These are phyloP conservation scores for Calonectria henricotiae DNA, from an alignment of 2,329 filamentous ascomycete genomes.

Conservation along the genomic window DNA sequence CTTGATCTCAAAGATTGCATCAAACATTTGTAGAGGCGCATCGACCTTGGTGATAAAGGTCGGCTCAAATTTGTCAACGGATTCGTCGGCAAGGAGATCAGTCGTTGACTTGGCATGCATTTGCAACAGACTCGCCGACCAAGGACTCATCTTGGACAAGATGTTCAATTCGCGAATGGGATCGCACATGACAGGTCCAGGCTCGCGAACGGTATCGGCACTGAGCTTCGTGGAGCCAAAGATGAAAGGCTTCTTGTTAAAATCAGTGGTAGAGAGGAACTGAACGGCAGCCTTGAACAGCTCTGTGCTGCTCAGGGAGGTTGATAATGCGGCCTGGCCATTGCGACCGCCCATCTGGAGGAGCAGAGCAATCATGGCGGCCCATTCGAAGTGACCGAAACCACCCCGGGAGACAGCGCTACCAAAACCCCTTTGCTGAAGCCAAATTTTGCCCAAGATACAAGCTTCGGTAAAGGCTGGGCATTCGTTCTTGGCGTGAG, in stretches of 20 bases:
- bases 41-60: slow-evolving; percentile 82
- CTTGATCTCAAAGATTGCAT: slow-evolving; percentile 63
- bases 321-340: slow-evolving; percentile 81
- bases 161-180: slow-evolving; percentile 83
- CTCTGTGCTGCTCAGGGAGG: slow-evolving; percentile 90
- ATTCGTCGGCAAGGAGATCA: slow-evolving; percentile 80
- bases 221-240: slow-evolving; percentile 60
- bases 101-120: slow-evolving; percentile 84
- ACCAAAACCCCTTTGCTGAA: slow-evolving; percentile 88
- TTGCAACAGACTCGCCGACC: slow-evolving; percentile 83
- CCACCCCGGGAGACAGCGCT: slow-evolving; percentile 82
- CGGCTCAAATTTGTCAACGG: slow-evolving; percentile 85
- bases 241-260: slow-evolving; percentile 77
- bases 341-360: slow-evolving; percentile 84
- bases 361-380: slow-evolving; percentile 83
- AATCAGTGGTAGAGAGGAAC: slow-evolving; percentile 82
- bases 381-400: slow-evolving; percentile 95
- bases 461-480: slow-evolving; percentile 86
- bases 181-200: slow-evolving; percentile 84
- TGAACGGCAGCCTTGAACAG: slow-evolving; percentile 96
- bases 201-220: slow-evolving; percentile 61
- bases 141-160: slow-evolving; percentile 90
- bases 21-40: slow-evolving; percentile 70
- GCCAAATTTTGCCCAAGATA: slow-evolving; percentile 88
- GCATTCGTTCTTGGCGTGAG: slow-evolving; percentile 79